Percentiles rank a stretch among this genome's conserved stretches.
phyloP scores from a whole-genome alignment of 371 early-diverging fungal species.

The Mucor circinelloides region DNA sequence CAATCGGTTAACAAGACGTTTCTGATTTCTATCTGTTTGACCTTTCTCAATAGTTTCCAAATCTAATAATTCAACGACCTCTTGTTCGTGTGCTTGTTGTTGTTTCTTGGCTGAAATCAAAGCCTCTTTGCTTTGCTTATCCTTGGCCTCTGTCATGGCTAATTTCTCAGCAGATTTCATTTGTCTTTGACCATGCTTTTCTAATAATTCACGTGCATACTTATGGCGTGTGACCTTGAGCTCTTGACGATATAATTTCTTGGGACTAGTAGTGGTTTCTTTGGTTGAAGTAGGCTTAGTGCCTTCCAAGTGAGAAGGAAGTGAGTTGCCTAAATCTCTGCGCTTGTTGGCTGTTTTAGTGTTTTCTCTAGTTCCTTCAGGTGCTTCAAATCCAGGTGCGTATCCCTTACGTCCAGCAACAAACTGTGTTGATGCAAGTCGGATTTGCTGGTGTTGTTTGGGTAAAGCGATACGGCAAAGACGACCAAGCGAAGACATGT shows the following conservation, averaged over 20 bases:
- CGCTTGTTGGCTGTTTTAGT: conserved; percentile 29
- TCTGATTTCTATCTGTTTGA: conserved; percentile 15
- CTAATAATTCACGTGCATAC: conserved; percentile 50
- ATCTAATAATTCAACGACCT: conserved; percentile 30
- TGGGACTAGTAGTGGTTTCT: conserved; percentile 21
- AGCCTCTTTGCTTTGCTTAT: background rate
- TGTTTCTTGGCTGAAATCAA: background rate
- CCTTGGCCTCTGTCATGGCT: conserved; percentile 1
- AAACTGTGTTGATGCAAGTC: conserved; percentile 23
- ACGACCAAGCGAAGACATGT: background rate
- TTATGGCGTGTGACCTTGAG: conserved; percentile 37
- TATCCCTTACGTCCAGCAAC: conserved; percentile 35
- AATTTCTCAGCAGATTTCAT: conserved; percentile 31
- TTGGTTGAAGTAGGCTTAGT: background rate
- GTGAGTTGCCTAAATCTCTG: conserved; percentile 31
- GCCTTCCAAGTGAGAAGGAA: conserved; percentile 39
- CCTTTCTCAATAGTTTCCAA: conserved; percentile 14
- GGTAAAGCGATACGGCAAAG: background rate
- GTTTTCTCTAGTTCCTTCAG: conserved; percentile 37
- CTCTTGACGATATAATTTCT: conserved; percentile 39
- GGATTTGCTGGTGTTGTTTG: background rate
- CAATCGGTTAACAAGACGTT: conserved; percentile 31
- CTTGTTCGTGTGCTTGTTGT: conserved; percentile 33
- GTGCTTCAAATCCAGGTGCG: conserved; percentile 47
- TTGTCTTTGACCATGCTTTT: conserved; percentile 38